Percentiles rank a stretch among this genome's conserved stretches.
Conservation (phyloP, 306 rosid species). For the Vigna trinervia region DNA sequence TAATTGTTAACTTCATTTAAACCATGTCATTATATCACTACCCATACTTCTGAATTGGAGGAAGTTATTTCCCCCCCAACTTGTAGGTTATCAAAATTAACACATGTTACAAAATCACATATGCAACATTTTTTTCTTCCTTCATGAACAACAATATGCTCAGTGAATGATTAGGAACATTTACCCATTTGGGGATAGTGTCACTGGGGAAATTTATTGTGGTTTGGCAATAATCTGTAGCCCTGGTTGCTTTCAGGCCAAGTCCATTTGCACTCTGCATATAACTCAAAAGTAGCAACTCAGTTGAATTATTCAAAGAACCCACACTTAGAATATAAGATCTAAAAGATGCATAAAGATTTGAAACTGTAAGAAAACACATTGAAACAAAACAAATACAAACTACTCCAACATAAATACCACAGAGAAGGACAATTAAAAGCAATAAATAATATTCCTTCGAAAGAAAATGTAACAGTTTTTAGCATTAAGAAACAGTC, state of each 20-base stretch:
- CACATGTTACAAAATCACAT: constrained; percentile 25
- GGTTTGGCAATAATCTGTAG: constrained; percentile 72
- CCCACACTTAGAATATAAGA: not conserved
- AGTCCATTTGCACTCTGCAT: constrained; percentile 89
- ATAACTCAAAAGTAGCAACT: constrained; percentile 34
- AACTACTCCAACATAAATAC: constrained; percentile 18
- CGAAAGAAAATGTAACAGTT: constrained; percentile 14
- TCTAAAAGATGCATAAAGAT: not conserved
- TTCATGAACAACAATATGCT: constrained; percentile 21
- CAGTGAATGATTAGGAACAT: constrained; percentile 31
- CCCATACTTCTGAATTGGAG: constrained; percentile 15
- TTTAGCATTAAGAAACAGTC: not conserved
- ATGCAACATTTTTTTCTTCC: constrained; percentile 10
- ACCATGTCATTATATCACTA: constrained; percentile 1
- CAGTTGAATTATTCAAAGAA: constrained; percentile 14
- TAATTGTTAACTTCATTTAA: constrained; percentile 24
- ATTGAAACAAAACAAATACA: not conserved
- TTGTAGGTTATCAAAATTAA: constrained; percentile 24
- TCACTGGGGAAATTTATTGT: constrained; percentile 73
- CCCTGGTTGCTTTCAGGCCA: constrained; percentile 68
- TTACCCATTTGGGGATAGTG: constrained; percentile 96
- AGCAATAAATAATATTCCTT: constrained; percentile 1
- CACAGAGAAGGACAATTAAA: not conserved
- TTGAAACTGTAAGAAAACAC: constrained; percentile 1
- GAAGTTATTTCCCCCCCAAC: not conserved